Evolutionary conservation across 1,284 basidiomycete genomes (phyloP).

Genomic region (Microstroma glucosiphilum): DNA sequence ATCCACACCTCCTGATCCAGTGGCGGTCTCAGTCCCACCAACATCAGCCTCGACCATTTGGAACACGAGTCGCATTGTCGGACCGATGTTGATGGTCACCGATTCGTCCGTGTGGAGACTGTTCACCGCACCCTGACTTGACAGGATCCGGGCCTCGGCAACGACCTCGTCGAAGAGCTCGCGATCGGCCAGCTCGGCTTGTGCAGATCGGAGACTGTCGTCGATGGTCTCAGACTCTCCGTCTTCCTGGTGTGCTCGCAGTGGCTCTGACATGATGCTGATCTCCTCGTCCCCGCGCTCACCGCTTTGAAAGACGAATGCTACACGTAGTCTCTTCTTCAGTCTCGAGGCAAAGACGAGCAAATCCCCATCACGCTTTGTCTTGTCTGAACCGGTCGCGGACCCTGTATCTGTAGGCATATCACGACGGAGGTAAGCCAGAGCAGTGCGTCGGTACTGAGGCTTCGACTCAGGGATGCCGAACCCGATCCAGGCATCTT

Average conservation of each 20-base stretch:
- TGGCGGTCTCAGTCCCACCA: neutral
- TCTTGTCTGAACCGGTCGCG: neutral
- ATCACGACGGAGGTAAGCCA: neutral
- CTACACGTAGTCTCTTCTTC: neutral
- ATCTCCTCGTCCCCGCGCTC: neutral
- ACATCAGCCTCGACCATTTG: neutral
- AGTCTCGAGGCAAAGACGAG: neutral
- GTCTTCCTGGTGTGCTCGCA: neutral
- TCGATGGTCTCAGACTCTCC: neutral
- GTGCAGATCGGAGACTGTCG: neutral
- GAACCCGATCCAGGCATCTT: constrained; percentile 6
- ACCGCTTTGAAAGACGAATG: neutral
- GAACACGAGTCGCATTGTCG: neutral
- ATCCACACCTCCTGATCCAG: too few species aligned
- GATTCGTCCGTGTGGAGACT: neutral
- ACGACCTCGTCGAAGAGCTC: constrained; percentile 1
- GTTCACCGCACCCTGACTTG: neutral
- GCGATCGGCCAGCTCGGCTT: constrained; percentile 2
- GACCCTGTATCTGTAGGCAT: too few species aligned
- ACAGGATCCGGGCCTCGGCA: neutral
- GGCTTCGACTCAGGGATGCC: neutral
- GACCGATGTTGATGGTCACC: neutral
- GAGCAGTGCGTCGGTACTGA: neutral
- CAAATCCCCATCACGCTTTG: neutral
- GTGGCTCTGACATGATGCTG: neutral